These are phyloP conservation scores for Phoma sp. DNA, from an alignment of 2,329 filamentous ascomycete genomes.

Conservation along the genomic window DNA sequence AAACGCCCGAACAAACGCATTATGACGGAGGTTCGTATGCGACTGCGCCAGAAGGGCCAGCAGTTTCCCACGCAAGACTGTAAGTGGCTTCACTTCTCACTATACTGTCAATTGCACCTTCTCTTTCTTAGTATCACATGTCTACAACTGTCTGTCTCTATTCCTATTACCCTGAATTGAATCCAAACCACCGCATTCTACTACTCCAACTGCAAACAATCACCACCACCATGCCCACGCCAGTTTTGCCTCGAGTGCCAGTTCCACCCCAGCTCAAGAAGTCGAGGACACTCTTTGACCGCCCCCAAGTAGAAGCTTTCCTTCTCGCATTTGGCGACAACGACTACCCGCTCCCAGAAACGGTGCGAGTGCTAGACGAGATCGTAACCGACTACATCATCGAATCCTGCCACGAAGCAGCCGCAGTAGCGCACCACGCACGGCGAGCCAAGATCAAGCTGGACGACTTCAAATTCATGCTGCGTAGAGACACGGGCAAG, in stretches of 20 bases:
- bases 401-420: constrained; percentile 88
- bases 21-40: constrained; percentile 59
- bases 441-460: constrained; percentile 97
- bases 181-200: background rate
- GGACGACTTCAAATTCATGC: constrained; percentile 95
- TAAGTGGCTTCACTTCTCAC: constrained; percentile 28
- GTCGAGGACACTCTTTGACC: constrained; percentile 11
- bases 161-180: background rate
- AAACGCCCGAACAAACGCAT: constrained; percentile 4
- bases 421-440: constrained; percentile 81
- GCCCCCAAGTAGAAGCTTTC: constrained; percentile 68
- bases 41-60: constrained; percentile 55
- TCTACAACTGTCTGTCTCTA: background rate
- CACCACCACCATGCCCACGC: background rate
- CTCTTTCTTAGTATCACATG: background rate
- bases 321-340: constrained; percentile 84
- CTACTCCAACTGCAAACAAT: background rate
- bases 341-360: constrained; percentile 78
- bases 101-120: background rate
- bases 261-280: constrained; percentile 12
- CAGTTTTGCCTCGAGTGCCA: constrained; percentile 17
- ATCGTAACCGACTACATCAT: constrained; percentile 94
- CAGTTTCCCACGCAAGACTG: constrained; percentile 54
- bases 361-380: constrained; percentile 87
- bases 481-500: constrained; percentile 83